Percentiles rank a stretch among this genome's conserved stretches.
phyloP scores from a whole-genome alignment of 2,329 filamentous ascomycete genomes.

The Fusarium setosum region DNA sequence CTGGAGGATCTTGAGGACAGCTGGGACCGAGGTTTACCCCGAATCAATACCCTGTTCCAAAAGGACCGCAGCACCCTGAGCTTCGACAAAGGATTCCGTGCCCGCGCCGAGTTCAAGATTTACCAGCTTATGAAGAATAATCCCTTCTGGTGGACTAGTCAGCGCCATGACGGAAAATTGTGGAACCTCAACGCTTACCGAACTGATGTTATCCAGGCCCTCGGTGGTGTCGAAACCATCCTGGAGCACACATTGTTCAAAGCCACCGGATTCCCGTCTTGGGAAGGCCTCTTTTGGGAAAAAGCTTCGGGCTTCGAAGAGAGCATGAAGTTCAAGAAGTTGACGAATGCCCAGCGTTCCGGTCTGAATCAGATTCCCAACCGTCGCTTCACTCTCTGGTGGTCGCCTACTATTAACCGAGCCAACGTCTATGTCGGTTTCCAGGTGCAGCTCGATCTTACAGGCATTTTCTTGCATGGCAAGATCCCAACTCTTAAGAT shows the following conservation, averaged over 20 bases:
- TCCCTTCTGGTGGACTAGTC: conserved; percentile 99
- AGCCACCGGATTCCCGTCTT: conserved; percentile 94
- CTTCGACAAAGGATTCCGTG: conserved; percentile 98
- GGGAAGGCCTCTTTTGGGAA: conserved; percentile 97
- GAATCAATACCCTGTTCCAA: conserved; percentile 99
- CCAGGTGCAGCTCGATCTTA: conserved; percentile 97
- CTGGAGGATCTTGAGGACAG: conserved; percentile 97
- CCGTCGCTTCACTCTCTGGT: conserved; percentile 98
- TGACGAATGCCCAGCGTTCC: conserved; percentile 95
- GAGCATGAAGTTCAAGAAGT: conserved; percentile 97
- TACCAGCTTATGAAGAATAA: conserved; percentile 99
- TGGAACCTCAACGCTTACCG: conserved; percentile 98
- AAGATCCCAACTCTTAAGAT: conserved; percentile 99
- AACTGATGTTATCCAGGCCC: conserved; percentile 95
- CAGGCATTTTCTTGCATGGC: conserved; percentile 98
- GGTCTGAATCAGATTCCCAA: conserved; percentile 99
- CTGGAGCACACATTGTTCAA: conserved; percentile 97
- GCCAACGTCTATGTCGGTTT: conserved; percentile 99
- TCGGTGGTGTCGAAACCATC: conserved; percentile 97
- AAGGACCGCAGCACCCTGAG: conserved; percentile 97
- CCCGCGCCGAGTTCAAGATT: conserved; percentile 95
- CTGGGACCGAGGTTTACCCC: conserved; percentile 96
- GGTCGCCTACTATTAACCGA: conserved; percentile 92
- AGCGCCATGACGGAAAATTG: conserved; percentile 94
- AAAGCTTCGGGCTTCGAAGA: conserved; percentile 56